A percentile compares a stretch with the other conserved stretches of the same genome.
These are phyloP conservation scores for Tremellales sp. DNA, from an alignment of 1,284 basidiomycete genomes.

Conservation along the genomic window DNA sequence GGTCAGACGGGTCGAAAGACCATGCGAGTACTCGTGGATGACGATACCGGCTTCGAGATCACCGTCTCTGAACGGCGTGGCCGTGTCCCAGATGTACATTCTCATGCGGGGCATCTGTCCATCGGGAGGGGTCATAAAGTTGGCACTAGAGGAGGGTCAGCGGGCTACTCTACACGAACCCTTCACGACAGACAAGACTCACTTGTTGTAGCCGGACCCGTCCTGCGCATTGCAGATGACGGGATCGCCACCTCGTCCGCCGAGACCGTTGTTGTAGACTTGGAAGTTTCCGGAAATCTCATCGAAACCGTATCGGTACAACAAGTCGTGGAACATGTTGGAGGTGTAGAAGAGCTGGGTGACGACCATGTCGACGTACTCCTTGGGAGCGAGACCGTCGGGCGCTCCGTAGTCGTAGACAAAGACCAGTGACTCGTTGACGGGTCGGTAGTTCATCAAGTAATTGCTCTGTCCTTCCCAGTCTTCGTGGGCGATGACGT, in stretches of 20 bases:
- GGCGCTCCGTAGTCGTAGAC: slow-evolving; percentile 63
- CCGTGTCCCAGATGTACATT: slow-evolving; percentile 95
- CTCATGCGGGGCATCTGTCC: slow-evolving; percentile 80
- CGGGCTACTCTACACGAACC: neutral
- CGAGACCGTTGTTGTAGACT: slow-evolving; percentile 88
- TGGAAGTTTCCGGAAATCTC: slow-evolving; percentile 95
- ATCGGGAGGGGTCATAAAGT: slow-evolving; percentile 55
- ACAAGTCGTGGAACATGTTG: slow-evolving; percentile 62
- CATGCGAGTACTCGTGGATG: slow-evolving; percentile 83
- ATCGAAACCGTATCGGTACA: slow-evolving; percentile 74
- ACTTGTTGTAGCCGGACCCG: neutral
- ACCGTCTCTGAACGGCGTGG: slow-evolving; percentile 83
- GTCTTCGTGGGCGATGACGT: slow-evolving; percentile 57
- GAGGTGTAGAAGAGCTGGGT: slow-evolving; percentile 90
- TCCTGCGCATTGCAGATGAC: slow-evolving; percentile 87
- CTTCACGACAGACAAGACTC: slow-evolving; percentile 54
- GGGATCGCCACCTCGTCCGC: slow-evolving; percentile 79
- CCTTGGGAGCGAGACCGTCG: slow-evolving; percentile 53
- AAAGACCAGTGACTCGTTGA: slow-evolving; percentile 58
- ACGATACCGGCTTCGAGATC: slow-evolving; percentile 93
- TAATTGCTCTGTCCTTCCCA: slow-evolving; percentile 74
- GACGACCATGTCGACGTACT: slow-evolving; percentile 79
- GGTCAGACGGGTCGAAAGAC: slow-evolving; percentile 86
- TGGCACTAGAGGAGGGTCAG: slow-evolving; percentile 43
- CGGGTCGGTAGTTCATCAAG: slow-evolving; percentile 75